Base-by-base conservation (phyloP, 2,329 filamentous ascomycete genomes). In the Apiospora pterosperma region DNA sequence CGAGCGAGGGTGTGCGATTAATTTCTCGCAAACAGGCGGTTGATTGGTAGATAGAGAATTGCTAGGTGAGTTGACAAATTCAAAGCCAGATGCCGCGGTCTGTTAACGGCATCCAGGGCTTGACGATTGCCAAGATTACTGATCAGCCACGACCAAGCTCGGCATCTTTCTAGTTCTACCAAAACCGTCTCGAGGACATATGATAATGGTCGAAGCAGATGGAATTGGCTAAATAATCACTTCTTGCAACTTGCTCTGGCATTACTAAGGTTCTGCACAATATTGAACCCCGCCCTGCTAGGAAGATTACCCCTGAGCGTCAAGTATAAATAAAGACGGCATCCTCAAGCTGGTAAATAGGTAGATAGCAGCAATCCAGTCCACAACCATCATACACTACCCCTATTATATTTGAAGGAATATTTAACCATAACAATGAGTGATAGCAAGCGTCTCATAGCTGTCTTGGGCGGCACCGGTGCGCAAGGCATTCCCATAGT, bases 401-500 rank as follows among this genome's bases (percentile, higher is more conserved):
- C 41, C n/a, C 0, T 12, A 1, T 11, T 12, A 23, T 19, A 21
- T 4, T 10, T 11, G n/a, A 21, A 42, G n/a, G 12, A 23, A 42
- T n/a, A 12, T 42, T 4, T 21, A 11, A 10, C 12, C 2, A 21
- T 23, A 8, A 11, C 10, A 21, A 42, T 23, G n/a, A 42, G 8
- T 4, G 23, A 5, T 14, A 77, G 68, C 67, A 64, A 67, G 42
- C 69, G 69, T 25, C 67, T 73, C 34, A 68, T 73, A 52, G 70
- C 69, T 36, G 63, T 85, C 60, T 76, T 85, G 52, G 82, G 83
- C 34, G 83, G 21, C 44, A 31, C 44, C 2, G 44, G 44, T 6
- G 83, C 83, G 42, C 83, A 85, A 70, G 82, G 83, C 16, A 77
- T 81, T 16, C 81, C 83, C 1, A 76, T 85, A 1, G 73, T 84